phyloP scores from a whole-genome alignment of 495 filamentous ascomycete genomes.

The Acidiella bohemica region DNA sequence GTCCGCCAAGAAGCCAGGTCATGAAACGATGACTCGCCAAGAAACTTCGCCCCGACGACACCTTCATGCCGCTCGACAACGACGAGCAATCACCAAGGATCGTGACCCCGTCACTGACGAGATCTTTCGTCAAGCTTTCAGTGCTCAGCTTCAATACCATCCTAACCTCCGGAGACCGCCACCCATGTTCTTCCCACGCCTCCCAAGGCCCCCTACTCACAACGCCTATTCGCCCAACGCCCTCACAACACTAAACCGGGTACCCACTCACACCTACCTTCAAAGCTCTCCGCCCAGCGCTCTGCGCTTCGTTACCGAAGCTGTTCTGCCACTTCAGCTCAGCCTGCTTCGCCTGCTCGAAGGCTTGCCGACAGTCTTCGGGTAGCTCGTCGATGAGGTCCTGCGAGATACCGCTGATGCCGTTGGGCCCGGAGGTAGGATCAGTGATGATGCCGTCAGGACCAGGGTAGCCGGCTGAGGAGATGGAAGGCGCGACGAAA shows the following conservation, averaged over 20 bases:
- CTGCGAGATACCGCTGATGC: conserved; percentile 48
- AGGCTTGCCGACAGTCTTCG: conserved; percentile 53
- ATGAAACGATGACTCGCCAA: too few species aligned
- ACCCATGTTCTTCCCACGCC: too few species aligned
- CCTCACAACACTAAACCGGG: conserved; percentile 24
- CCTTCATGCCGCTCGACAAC: too few species aligned
- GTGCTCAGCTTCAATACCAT: too few species aligned
- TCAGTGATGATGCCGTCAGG: conserved; percentile 48
- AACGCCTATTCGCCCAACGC: conserved; percentile 14
- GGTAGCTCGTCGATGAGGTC: conserved; percentile 61
- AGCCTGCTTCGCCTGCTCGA: conserved; percentile 44
- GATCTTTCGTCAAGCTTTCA: too few species aligned
- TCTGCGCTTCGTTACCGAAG: conserved; percentile 51
- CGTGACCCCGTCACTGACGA: too few species aligned
- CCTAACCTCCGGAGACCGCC: too few species aligned
- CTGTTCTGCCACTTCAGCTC: conserved; percentile 59
- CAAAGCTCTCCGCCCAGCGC: conserved; percentile 35
- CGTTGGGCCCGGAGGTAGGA: conserved; percentile 42
- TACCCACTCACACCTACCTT: conserved; percentile 34
- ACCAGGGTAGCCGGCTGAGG: conserved; percentile 48
- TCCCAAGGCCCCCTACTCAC: too few species aligned
- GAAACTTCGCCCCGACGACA: too few species aligned
- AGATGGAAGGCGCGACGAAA: conserved; percentile 46
- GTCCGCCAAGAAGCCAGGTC: too few species aligned
- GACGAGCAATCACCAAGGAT: too few species aligned